Evolutionary conservation across 192 early-diverging fungal species (phyloP), one percentile per base, ranked within the genome.

Genomic region (Podila epicladia): DNA sequence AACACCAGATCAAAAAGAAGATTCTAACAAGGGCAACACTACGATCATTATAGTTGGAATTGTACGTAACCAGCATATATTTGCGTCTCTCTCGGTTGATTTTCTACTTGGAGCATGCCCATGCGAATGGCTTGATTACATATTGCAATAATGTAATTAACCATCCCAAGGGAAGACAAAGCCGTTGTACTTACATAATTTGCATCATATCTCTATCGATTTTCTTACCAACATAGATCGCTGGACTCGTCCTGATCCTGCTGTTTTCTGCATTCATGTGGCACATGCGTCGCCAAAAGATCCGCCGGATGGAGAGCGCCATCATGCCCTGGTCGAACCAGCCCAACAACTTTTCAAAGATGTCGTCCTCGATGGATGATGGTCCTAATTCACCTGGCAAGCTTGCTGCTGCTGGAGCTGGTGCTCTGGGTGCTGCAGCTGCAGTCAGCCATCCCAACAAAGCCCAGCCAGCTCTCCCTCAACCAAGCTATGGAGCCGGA

Each of bases 291-390:
- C 64, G 64, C 5, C 69, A 71, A n/a, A 65, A 33, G 24, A 61
- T 53, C 15, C 32, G 61, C 15, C 69, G 75, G 9, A 78, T 78
- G 75, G 53, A 71, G 38, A 31, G 62, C 17, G 69, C 75, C 5
- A 71, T 78, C 51, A 78, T 78, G 75, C 75, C 75, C 6, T 78
- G 75, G 75, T 78, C 75, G 1, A 59, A 15, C 19, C 48, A 59
- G 32, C 24, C 59, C 49, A 66, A 67, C 8, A 63, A 65, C 49
- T 71, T 78, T 28, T 60, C 75, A 6, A 76, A 76, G 45, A 55
- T 76, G 24, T 51, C 74, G 17, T 35, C 66, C 6, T 76, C 74
- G 9, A 70, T 70, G 68, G 74, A 76, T 48, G 74, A 62, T 2
- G 68, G 68, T 7, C 68, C 33, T 48, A 67, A 62, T 2, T 19